Percentiles rank a stretch among this genome's conserved stretches.
Conservation (phyloP, 352 stramenopile species). For the Peronospora destructor region DNA sequence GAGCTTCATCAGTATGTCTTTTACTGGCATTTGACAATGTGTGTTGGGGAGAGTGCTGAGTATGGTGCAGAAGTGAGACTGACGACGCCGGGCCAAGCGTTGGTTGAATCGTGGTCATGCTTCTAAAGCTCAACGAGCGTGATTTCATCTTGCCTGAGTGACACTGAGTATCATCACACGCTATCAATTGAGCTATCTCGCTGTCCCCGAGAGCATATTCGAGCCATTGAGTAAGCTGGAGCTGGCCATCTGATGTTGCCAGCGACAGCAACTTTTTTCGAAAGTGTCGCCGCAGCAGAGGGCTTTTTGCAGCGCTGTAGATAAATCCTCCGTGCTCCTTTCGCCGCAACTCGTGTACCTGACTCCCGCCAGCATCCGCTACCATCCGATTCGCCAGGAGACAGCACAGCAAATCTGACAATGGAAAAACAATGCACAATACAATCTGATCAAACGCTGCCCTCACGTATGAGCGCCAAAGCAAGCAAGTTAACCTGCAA, state of each 20-base stretch:
- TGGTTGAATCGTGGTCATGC: slow-evolving; percentile 20
- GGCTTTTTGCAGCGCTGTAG: slow-evolving; percentile 33
- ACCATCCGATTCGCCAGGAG: slow-evolving; percentile 43
- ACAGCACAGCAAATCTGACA: slow-evolving; percentile 43
- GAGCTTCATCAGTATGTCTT: slow-evolving; percentile 1
- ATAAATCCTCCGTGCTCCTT: slow-evolving; percentile 10
- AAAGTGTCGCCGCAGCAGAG: slow-evolving; percentile 45
- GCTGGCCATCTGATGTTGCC: slow-evolving; percentile 15
- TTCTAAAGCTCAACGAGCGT: slow-evolving; percentile 22
- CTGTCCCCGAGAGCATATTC: slow-evolving; percentile 27
- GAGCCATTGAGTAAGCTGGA: slow-evolving; percentile 35
- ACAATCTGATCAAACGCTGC: not conserved
- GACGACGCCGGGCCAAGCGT: slow-evolving; percentile 16
- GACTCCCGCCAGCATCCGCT: slow-evolving; percentile 12
- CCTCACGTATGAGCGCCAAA: not conserved
- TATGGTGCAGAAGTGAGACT: slow-evolving; percentile 20
- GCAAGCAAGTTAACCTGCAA: slow-evolving; percentile 34
- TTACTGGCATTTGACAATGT: slow-evolving; percentile 2
- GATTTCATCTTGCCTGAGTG: slow-evolving; percentile 8
- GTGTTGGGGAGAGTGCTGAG: slow-evolving; percentile 4
- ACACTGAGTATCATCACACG: slow-evolving; percentile 20
- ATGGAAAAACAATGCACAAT: not conserved
- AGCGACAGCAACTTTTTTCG: slow-evolving; percentile 33
- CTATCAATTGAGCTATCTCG: slow-evolving; percentile 35
- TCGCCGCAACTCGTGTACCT: slow-evolving; percentile 3